These are phyloP conservation scores for Penicillium griseofulvum DNA, from an alignment of 2,329 filamentous ascomycete genomes.

Conservation along the genomic window DNA sequence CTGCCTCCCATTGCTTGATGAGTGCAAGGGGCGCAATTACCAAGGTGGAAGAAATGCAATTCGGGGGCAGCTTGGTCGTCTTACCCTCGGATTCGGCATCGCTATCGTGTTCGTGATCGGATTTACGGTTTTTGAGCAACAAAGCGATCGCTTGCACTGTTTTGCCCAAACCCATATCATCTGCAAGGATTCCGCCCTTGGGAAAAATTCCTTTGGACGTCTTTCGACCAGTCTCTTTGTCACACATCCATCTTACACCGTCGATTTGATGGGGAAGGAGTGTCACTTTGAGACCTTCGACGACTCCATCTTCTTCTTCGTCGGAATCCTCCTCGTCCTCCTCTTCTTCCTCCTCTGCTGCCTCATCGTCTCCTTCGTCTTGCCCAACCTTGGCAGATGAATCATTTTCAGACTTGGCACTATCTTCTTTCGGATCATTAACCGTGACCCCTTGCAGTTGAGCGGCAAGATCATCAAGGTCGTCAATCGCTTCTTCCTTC, in stretches of 20 bases:
- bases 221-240: constrained; percentile 80
- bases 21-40: constrained; percentile 90
- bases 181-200: constrained; percentile 90
- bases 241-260: constrained; percentile 91
- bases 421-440: constrained; percentile 23
- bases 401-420: constrained; percentile 41
- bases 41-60: constrained; percentile 74
- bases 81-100: constrained; percentile 37
- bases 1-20: constrained; percentile 95
- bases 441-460: constrained; percentile 46
- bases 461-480: constrained; percentile 44
- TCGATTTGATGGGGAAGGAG: constrained; percentile 92
- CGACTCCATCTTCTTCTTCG: constrained; percentile 58
- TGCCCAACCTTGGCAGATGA: constrained; percentile 62
- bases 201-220: constrained; percentile 77
- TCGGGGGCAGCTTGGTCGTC: constrained; percentile 65
- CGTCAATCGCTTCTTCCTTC: constrained; percentile 26
- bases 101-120: constrained; percentile 45
- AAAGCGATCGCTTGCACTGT: constrained; percentile 91
- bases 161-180: constrained; percentile 95
- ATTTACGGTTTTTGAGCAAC: constrained; percentile 77
- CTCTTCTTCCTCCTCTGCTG: constrained; percentile 33
- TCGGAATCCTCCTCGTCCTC: constrained; percentile 51
- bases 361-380: constrained; percentile 45
- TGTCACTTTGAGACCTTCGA: constrained; percentile 82